phyloP scores from a whole-genome alignment of 1,139 yeast genomes.

The Hanseniaspora gamundiae region DNA sequence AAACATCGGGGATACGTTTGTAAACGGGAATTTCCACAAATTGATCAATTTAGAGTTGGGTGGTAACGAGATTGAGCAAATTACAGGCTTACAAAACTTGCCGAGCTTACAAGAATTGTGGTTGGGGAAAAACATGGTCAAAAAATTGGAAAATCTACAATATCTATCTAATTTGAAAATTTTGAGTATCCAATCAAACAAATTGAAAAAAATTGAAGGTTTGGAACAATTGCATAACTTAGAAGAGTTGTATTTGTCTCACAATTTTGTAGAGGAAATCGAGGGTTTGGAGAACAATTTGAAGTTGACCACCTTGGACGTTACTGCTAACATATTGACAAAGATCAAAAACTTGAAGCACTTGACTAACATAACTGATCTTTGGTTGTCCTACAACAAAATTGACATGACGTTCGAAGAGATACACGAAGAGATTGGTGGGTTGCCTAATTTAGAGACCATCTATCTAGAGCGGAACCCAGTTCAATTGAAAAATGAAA shows the following conservation, averaged over 20 bases:
- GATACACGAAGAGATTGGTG: constrained; percentile 51
- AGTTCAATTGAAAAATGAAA: constrained; percentile 55
- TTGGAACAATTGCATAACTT: constrained; percentile 57
- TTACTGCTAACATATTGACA: constrained; percentile 60
- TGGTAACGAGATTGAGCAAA: constrained; percentile 65
- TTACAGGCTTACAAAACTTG: constrained; percentile 32
- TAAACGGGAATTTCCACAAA: constrained; percentile 3
- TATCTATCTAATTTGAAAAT: constrained; percentile 55
- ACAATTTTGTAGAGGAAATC: constrained; percentile 64
- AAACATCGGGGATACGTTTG: constrained; percentile 42
- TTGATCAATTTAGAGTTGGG: constrained; percentile 72
- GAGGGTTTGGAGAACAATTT: constrained; percentile 66
- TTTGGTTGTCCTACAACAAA: constrained; percentile 84
- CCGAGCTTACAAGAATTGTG: constrained; percentile 65
- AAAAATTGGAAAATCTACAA: constrained; percentile 49
- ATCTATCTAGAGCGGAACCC: constrained; percentile 97
- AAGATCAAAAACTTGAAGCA: constrained; percentile 56
- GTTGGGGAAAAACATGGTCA: constrained; percentile 83
- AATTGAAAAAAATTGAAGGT: constrained; percentile 70
- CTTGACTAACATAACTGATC: constrained; percentile 61
- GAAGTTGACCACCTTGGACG: constrained; percentile 65
- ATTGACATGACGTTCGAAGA: constrained; percentile 54
- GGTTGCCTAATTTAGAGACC: constrained; percentile 58
- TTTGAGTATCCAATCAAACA: constrained; percentile 80
- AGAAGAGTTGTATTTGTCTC: constrained; percentile 82